phyloP scores from a whole-genome alignment of 2,329 filamentous ascomycete species.

The Graphilbum fragrans region DNA sequence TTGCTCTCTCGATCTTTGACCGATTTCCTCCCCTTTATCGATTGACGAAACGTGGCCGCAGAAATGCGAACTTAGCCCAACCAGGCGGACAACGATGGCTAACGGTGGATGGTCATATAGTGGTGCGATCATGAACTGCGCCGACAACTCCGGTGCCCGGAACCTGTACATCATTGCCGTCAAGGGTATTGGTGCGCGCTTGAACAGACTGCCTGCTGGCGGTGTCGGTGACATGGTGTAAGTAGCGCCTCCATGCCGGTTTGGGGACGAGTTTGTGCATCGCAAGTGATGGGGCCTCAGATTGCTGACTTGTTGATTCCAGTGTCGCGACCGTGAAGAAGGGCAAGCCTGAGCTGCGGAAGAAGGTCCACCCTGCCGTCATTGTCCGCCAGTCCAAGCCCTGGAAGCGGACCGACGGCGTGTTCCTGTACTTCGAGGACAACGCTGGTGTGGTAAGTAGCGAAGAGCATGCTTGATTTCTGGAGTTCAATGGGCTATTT shows the following conservation, averaged over 20 bases:
- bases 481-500: neutral
- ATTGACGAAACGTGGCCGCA: no score
- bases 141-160: slow-evolving; percentile 96
- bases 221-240: slow-evolving; percentile 97
- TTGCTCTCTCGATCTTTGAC: slow-evolving; percentile 7
- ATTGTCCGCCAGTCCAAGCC: slow-evolving; percentile 72
- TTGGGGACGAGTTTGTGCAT: neutral
- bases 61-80: slow-evolving; percentile 2
- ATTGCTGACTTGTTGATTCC: neutral
- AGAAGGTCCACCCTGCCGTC: slow-evolving; percentile 99
- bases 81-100: slow-evolving; percentile 8
- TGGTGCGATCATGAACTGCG: slow-evolving; percentile 99
- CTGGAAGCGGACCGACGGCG: slow-evolving; percentile 96
- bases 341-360: slow-evolving; percentile 99
- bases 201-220: slow-evolving; percentile 93
- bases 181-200: slow-evolving; percentile 93
- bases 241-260: neutral
- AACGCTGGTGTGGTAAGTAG: slow-evolving; percentile 83
- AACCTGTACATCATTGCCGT: slow-evolving; percentile 99
- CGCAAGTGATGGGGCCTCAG: no score
- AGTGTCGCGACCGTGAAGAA: slow-evolving; percentile 99
- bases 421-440: slow-evolving; percentile 99
- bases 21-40: no score
- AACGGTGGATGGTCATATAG: slow-evolving; percentile 29
- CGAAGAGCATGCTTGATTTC: neutral